Evolutionary conservation across 352 stramenopile genomes (phyloP), one percentile per base, ranked within the genome.

Genomic region (Thalassiosira exigua): DNA sequence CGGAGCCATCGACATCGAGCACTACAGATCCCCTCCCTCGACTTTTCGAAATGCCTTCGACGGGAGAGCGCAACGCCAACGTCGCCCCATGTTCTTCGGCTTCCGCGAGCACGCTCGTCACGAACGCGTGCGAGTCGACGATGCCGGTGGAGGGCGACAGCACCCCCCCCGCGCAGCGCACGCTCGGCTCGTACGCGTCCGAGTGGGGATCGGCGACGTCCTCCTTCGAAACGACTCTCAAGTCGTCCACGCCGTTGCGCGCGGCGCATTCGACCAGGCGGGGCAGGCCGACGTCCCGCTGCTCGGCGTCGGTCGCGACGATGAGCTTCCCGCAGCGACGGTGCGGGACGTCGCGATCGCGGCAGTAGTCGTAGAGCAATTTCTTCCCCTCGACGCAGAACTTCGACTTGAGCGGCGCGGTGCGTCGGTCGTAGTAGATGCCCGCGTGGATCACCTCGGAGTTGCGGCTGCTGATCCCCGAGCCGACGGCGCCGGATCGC

Each of bases 81-180:
- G 91, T 90, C 0, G 94, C 90, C 2, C 96, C 95, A 69, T 96
- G 66, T 0, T 90, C 82, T 86, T 98, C 95, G 0, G 94, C 95
- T 52, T 98, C 96, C 1, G 87, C 87, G 39, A 98, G 90, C 11
- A 99, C 82, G 64, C 92, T 94, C 33, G 95, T 86, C 90, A 98
- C 95, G 14, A 98, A 90, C 1, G 81, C 86, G 72, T 98, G 95
- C 29, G 92, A 96, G 89, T 99, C 96, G 14, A 99, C 80, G 64
- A 99, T 96, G 1, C 97, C 96, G 3, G 96, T 98, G 0, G 93
- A 97, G 3, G 96, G 96, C n/a, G 95, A 98, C 41, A 95, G 94
- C 0, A 98, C 68, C 1, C 94, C 96, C 60, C 82, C 90, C 14
- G 62, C 50, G 56, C 72, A 93, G 9, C 75, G 19, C 0, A 96